Evolutionary conservation across 371 early-diverging fungal species (phyloP).

Genomic region (Syncephalastrum contaminatum): DNA sequence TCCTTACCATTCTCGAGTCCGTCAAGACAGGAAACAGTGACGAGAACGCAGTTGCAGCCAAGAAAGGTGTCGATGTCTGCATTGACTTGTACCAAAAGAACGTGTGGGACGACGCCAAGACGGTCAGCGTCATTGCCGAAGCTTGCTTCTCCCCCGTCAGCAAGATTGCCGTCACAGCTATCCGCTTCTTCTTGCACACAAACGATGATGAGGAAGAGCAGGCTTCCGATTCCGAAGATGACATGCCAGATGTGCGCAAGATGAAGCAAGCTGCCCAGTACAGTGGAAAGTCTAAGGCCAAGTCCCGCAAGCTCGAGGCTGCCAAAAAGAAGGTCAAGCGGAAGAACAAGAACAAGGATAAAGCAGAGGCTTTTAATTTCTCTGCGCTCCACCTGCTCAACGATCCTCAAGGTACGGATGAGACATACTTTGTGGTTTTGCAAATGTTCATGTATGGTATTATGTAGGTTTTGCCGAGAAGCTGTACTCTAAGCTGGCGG

Average conservation of each 20-base stretch:
- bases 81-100: slow-evolving; percentile 94
- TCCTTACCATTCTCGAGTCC: slow-evolving; percentile 87
- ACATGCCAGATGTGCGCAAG: slow-evolving; percentile 62
- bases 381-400: slow-evolving; percentile 91
- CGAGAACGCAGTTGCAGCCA: slow-evolving; percentile 86
- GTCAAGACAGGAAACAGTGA: slow-evolving; percentile 53
- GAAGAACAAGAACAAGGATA: slow-evolving; percentile 60
- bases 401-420: slow-evolving; percentile 83
- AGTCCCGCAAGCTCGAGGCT: slow-evolving; percentile 71
- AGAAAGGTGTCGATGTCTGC: slow-evolving; percentile 93
- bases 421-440: too few species aligned
- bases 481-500: slow-evolving; percentile 70
- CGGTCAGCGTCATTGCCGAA: slow-evolving; percentile 95
- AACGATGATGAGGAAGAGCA: slow-evolving; percentile 70
- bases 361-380: slow-evolving; percentile 83
- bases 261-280: slow-evolving; percentile 76
- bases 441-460: too few species aligned
- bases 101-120: slow-evolving; percentile 96
- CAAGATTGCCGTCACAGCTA: slow-evolving; percentile 88
- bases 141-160: slow-evolving; percentile 90
- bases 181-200: slow-evolving; percentile 91
- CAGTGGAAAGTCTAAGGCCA: slow-evolving; percentile 83
- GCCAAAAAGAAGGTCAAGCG: slow-evolving; percentile 65
- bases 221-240: not conserved
- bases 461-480: slow-evolving; percentile 81